Conservation (phyloP, 441 rosid genomes). For the Syzygium syzygioides region DNA sequence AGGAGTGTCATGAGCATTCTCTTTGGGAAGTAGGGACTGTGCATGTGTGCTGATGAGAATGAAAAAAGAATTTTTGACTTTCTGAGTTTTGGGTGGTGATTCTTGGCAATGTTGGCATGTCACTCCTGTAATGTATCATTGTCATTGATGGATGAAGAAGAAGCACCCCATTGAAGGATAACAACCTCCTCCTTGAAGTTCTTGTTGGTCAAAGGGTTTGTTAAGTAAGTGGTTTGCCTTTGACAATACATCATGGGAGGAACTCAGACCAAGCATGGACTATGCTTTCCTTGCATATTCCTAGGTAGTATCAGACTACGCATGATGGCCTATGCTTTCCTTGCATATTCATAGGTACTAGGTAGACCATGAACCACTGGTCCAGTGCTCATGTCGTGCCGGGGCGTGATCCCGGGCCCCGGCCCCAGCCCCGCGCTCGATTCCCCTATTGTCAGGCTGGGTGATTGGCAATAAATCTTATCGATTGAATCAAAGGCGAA, state of each 20-base stretch:
- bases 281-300: not conserved
- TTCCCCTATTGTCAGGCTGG: not conserved
- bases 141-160: not conserved
- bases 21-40: conserved; percentile 22
- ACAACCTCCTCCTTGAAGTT: not conserved
- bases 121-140: not conserved
- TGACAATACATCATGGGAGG: not conserved
- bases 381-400: not conserved
- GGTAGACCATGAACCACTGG: not conserved
- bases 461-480: not conserved
- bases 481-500: not conserved
- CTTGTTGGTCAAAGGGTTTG: not conserved
- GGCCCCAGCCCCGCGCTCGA: not conserved
- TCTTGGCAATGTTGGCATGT: not conserved
- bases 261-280: not conserved
- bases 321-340: not conserved
- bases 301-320: not conserved
- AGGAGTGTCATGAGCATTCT: conserved; percentile 35
- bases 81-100: not conserved
- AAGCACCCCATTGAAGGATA: not conserved
- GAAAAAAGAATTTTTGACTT: not conserved
- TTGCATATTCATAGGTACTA: not conserved
- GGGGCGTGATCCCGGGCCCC: accelerated
- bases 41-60: not conserved
- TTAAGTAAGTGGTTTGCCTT: not conserved